A percentile compares a stretch with the other conserved stretches of the same genome.
Evolutionary conservation across 1,284 basidiomycete species (phyloP).

Genomic region (Volvariella volvacea): DNA sequence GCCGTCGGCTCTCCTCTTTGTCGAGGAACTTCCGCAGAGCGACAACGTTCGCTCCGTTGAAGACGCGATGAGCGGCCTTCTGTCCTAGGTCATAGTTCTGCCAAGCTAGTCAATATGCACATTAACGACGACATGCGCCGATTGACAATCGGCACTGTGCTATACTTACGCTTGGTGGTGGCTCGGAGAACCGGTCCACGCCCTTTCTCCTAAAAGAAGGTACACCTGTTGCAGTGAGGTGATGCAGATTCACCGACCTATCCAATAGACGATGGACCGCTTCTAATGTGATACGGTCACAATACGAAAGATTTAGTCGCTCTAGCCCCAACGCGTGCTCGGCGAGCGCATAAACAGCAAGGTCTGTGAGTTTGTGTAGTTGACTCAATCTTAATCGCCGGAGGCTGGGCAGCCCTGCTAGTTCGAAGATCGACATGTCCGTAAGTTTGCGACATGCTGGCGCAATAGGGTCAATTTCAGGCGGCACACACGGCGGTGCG

Average conservation of each 20-base stretch:
- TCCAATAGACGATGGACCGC: constrained; percentile 74
- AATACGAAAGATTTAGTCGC: constrained; percentile 85
- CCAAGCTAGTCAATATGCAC: too few species aligned
- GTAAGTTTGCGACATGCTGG: constrained; percentile 78
- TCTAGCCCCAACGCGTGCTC: constrained; percentile 69
- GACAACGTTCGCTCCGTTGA: constrained; percentile 65
- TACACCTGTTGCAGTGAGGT: constrained; percentile 81
- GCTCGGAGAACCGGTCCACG: constrained; percentile 75
- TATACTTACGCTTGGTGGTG: constrained; percentile 64
- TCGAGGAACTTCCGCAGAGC: constrained; percentile 60
- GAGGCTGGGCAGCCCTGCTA: constrained; percentile 69
- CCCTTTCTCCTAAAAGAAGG: constrained; percentile 70
- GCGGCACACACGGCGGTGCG: neutral
- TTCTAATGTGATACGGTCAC: constrained; percentile 74
- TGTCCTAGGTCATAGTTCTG: constrained; percentile 54
- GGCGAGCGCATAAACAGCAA: constrained; percentile 57
- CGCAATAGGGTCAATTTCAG: constrained; percentile 10
- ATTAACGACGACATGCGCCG: too few species aligned
- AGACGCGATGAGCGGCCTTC: constrained; percentile 76
- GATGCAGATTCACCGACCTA: constrained; percentile 57
- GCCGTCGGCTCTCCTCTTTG: constrained; percentile 53
- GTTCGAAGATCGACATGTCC: constrained; percentile 79
- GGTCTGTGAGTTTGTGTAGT: constrained; percentile 59
- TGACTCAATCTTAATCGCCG: constrained; percentile 80
- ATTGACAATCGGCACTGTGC: too few species aligned